Percentiles rank a stretch among this genome's conserved stretches.
These are phyloP conservation scores for Leucosporidium scottii DNA, from an alignment of 768 basidiomycete genomes.

Conservation along the genomic window DNA sequence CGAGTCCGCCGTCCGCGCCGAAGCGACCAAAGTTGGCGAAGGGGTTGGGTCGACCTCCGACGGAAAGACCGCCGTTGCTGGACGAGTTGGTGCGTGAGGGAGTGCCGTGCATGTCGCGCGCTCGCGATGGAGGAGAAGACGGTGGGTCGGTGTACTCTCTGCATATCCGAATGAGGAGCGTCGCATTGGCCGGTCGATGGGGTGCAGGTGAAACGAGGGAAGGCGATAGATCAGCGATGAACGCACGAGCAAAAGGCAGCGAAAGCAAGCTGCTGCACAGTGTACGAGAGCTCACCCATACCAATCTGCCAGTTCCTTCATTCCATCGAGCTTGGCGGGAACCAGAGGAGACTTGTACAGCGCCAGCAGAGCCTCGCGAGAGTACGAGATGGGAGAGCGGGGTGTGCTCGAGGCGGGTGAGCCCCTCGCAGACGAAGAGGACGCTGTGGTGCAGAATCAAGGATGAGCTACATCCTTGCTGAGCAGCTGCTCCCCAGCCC, in stretches of 20 bases:
- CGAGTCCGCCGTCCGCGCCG: constrained; percentile 29
- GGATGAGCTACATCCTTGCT: too few relatives aligned
- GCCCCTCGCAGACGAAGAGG: too few relatives aligned
- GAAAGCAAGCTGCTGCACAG: neutral
- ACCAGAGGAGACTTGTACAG: constrained; percentile 26
- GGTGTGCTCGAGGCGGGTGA: too few relatives aligned
- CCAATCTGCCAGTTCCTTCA: constrained; percentile 31
- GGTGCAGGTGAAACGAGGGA: neutral
- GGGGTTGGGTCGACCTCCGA: constrained; percentile 18
- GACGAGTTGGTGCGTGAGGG: neutral
- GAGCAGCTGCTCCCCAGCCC: too few relatives aligned
- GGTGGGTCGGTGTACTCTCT: constrained; percentile 24
- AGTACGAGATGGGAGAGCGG: constrained; percentile 4
- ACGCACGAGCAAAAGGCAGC: neutral
- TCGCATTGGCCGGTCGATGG: neutral
- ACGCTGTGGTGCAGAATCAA: too few relatives aligned
- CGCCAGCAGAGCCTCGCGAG: constrained; percentile 9
- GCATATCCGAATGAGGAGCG: neutral
- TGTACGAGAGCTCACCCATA: constrained; percentile 15
- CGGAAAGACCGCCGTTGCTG: neutral
- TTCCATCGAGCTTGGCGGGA: constrained; percentile 20
- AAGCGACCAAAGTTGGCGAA: constrained; percentile 33
- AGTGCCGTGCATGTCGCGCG: constrained; percentile 1
- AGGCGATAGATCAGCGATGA: too few relatives aligned
- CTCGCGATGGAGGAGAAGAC: constrained; percentile 2